These are phyloP conservation scores for Fagopyrum homotropicum DNA, from an alignment of 148 eudicot genomes.

Conservation along the genomic window DNA sequence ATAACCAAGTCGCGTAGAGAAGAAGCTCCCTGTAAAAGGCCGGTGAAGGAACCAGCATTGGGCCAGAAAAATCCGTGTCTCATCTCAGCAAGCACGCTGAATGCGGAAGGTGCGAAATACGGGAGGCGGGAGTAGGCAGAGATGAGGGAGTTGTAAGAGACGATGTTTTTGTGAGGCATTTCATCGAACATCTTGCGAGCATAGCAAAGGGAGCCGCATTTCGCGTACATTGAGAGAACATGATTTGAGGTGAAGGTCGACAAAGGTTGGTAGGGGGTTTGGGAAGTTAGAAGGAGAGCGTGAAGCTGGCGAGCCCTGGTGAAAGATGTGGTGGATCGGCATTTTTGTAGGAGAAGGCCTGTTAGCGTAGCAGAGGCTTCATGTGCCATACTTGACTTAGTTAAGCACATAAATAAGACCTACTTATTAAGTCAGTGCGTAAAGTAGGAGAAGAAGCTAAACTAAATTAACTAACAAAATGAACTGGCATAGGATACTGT, in stretches of 20 bases:
- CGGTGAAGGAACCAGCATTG: conserved; percentile 52
- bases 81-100: conserved; percentile 38
- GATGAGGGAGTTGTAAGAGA: conserved; percentile 62
- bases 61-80: conserved; percentile 39
- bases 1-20: conserved; percentile 26
- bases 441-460: too few species aligned
- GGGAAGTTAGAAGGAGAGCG: conserved; percentile 54
- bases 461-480: too few species aligned
- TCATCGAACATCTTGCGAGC: conserved; percentile 61
- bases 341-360: conserved; percentile 34
- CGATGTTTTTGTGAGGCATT: conserved; percentile 66
- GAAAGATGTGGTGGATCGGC: conserved; percentile 44
- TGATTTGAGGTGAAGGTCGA: conserved; percentile 56
- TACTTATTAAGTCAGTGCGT: too few species aligned
- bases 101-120: conserved; percentile 18
- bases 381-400: not conserved
- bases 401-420: too few species aligned
- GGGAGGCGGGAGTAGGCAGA: conserved; percentile 56
- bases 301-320: conserved; percentile 49
- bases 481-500: too few species aligned
- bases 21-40: conserved; percentile 53
- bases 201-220: conserved; percentile 45
- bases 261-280: conserved; percentile 19
- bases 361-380: conserved; percentile 21
- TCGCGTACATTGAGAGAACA: conserved; percentile 55